Evolutionary conservation across 495 filamentous ascomycete species (phyloP), one percentile per base, ranked within the genome.

Genomic region (Aspergillus ellipticus): DNA sequence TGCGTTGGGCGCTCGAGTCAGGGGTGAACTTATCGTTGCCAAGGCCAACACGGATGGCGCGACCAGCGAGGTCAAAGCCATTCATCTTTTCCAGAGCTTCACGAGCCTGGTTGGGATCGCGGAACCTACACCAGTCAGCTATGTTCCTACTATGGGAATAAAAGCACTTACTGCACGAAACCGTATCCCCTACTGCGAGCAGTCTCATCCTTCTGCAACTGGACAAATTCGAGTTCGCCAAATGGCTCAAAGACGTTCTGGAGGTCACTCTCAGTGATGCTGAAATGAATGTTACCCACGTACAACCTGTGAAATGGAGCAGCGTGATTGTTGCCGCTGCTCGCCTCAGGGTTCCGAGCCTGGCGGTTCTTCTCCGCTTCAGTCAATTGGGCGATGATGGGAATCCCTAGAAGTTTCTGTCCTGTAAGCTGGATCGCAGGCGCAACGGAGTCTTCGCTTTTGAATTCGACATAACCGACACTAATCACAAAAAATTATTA

Each of bases 11-110:
- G 72, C 89, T 96, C 72, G 92, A 93, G 77, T 97, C 94, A 60
- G 92, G 89, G 78, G 94, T 97, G 74, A 97, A 99, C 88, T 97
- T 97, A 89, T 99, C 95, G 79, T 96, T 99, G 75, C 95, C 95
- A 80, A 99, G 91, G 72, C 95, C 95, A 75, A 99, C 95, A 66
- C 95, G 90, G 67, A 99, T 97, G 52, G 90, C 90, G 65, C 95
- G 92, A 75, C 92, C 92, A 67, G 93, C 95, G 67, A 99, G 88
- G 72, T 97, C 95, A 77, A 96, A 99, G 48, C 92, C 92, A 76
- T 99, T 99, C 94, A 99, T 97, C 75, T 96, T 94, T 74, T 97
- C 90, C 51, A 99, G 79, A 47, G 95, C 95, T 67, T 96, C 90
- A 56, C 91, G 86, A 62, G 95, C 95, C 68, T 95, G 87, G 56